Evolutionary conservation across 805 yeast genomes (phyloP).

Genomic region (Yarrowia hollandica): DNA sequence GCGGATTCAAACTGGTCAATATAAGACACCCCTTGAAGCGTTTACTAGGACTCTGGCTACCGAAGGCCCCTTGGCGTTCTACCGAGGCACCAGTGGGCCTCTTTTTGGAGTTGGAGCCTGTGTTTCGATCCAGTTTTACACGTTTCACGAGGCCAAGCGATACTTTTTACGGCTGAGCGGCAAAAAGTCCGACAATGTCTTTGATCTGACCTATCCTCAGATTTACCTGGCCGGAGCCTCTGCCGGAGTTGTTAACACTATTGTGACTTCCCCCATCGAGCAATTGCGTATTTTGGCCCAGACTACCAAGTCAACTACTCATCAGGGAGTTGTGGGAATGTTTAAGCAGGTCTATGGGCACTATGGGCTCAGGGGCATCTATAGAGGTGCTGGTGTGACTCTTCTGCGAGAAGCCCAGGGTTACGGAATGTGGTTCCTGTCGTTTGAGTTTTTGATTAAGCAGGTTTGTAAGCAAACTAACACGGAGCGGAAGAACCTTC

Average conservation of each 20-base stretch:
- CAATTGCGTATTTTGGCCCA: constrained; percentile 65
- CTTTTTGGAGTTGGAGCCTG: constrained; percentile 67
- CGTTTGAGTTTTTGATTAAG: constrained; percentile 54
- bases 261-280: constrained; percentile 65
- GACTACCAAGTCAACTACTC: constrained; percentile 40
- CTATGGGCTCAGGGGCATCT: constrained; percentile 48
- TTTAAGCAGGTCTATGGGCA: constrained; percentile 57
- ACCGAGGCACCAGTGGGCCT: constrained; percentile 71
- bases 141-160: constrained; percentile 68
- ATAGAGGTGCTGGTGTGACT: constrained; percentile 58
- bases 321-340: constrained; percentile 34
- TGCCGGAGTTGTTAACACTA: constrained; percentile 66
- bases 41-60: constrained; percentile 54
- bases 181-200: constrained; percentile 29
- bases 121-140: constrained; percentile 68
- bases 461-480: constrained; percentile 18
- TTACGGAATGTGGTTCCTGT: constrained; percentile 71
- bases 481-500: constrained; percentile 48
- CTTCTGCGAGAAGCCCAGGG: constrained; percentile 65
- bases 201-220: constrained; percentile 51
- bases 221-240: constrained; percentile 62
- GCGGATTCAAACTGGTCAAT: constrained; percentile 69
- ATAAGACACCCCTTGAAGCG: constrained; percentile 52
- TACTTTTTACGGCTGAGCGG: constrained; percentile 47
- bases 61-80: constrained; percentile 64